Evolutionary conservation across 2,329 filamentous ascomycete species (phyloP).

Genomic region (Exophiala spinifera): DNA sequence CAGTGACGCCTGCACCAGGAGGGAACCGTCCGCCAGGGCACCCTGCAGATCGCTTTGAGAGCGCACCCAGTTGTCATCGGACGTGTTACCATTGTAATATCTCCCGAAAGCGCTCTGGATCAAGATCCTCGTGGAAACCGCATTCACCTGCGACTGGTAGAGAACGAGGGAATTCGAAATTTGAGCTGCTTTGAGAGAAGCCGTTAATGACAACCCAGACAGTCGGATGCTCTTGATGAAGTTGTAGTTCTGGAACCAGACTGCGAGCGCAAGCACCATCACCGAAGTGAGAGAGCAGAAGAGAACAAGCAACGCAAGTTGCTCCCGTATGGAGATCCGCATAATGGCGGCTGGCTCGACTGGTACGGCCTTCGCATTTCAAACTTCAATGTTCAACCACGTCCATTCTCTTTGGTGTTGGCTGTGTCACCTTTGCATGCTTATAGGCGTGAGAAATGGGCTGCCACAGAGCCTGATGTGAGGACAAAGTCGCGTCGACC

Average conservation of each 20-base stretch:
- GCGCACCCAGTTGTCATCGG: conserved; percentile 57
- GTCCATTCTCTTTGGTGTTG: conserved; percentile 9
- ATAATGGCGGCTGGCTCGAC: conserved; percentile 45
- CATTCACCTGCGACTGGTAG: conserved; percentile 69
- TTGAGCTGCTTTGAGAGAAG: conserved; percentile 81
- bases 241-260: conserved; percentile 60
- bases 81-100: conserved; percentile 54
- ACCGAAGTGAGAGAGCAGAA: conserved; percentile 71
- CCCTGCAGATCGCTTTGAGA: conserved; percentile 66
- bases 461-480: neutral
- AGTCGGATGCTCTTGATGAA: conserved; percentile 59
- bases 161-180: conserved; percentile 75
- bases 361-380: conserved; percentile 12
- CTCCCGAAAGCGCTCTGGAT: conserved; percentile 52
- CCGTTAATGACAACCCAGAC: conserved; percentile 69
- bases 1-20: conserved; percentile 68
- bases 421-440: conserved; percentile 4
- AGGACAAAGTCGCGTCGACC: neutral
- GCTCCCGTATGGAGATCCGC: conserved; percentile 83
- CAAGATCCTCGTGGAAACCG: conserved; percentile 63
- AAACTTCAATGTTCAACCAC: conserved; percentile 1
- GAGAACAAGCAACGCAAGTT: conserved; percentile 77
- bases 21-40: conserved; percentile 60
- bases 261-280: conserved; percentile 75
- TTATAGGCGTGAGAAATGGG: neutral